phyloP scores from a whole-genome alignment of 2,329 filamentous ascomycete species.

The Tolypocladium album region DNA sequence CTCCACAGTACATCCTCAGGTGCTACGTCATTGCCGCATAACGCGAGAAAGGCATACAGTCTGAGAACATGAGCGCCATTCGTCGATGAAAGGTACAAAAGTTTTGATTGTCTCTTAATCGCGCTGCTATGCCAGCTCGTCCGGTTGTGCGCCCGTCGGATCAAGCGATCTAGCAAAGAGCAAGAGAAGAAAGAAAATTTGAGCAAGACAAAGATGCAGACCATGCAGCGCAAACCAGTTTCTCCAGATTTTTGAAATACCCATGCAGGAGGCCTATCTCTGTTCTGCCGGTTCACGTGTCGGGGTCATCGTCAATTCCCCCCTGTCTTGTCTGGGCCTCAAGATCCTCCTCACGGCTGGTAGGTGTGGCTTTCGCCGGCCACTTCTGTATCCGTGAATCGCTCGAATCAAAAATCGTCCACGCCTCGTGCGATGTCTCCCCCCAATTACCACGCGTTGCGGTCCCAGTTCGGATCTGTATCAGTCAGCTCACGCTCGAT shows the following conservation, averaged over 20 bases:
- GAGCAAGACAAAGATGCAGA: not conserved
- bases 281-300: not conserved
- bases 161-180: not conserved
- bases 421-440: not conserved
- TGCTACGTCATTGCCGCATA: not conserved
- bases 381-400: not conserved
- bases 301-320: not conserved
- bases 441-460: conserved; percentile 64
- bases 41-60: not conserved
- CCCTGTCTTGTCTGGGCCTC: not conserved
- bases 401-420: not conserved
- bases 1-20: not conserved
- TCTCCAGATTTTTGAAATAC: not conserved
- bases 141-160: no score
- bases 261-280: not conserved
- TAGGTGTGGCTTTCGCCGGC: not conserved
- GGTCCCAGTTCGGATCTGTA: conserved; percentile 78
- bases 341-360: not conserved
- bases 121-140: not conserved
- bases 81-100: not conserved
- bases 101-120: not conserved
- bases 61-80: not conserved
- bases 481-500: not conserved
- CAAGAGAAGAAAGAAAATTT: not conserved
- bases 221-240: not conserved